Percentiles rank a stretch among this genome's conserved stretches.
These are phyloP conservation scores for Glycine soja DNA, from an alignment of 306 rosid species.

Conservation along the genomic window DNA sequence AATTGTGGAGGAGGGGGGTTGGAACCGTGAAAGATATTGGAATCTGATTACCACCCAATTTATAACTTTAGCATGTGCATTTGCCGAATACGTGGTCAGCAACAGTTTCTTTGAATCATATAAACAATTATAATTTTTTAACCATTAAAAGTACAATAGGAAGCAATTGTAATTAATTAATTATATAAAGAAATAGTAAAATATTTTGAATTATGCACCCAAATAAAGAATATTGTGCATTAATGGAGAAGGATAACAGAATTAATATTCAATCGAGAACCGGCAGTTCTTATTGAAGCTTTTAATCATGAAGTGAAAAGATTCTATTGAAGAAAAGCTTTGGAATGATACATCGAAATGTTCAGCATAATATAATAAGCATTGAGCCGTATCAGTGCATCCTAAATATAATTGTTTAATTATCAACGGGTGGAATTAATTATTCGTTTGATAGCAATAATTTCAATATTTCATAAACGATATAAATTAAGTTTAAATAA, in stretches of 20 bases:
- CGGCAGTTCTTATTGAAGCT: background rate
- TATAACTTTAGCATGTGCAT: slow-evolving; percentile 49
- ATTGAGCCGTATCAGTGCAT: background rate
- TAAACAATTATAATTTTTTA: slow-evolving; percentile 1
- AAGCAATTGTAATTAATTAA: background rate
- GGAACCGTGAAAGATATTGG: background rate
- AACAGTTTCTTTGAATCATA: slow-evolving; percentile 32
- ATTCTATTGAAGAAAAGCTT: slow-evolving; percentile 6
- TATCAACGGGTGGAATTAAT: background rate
- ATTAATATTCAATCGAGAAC: background rate
- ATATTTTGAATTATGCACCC: background rate
- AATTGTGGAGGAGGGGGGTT: too few species aligned
- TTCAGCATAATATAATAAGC: background rate
- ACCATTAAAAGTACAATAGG: slow-evolving; percentile 4
- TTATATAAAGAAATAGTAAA: background rate
- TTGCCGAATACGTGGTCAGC: slow-evolving; percentile 41
- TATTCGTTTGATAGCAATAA: background rate
- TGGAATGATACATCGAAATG: too few species aligned
- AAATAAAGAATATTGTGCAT: background rate
- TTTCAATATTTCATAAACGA: too few species aligned
- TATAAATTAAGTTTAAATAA: too few species aligned
- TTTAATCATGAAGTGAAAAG: background rate
- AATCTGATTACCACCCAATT: slow-evolving; percentile 38
- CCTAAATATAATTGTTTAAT: too few species aligned
- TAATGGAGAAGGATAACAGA: background rate